Percentiles rank a stretch among this genome's conserved stretches.
Conservation (phyloP, 129 eudicot genomes). For the Flaveria sonorensis region DNA sequence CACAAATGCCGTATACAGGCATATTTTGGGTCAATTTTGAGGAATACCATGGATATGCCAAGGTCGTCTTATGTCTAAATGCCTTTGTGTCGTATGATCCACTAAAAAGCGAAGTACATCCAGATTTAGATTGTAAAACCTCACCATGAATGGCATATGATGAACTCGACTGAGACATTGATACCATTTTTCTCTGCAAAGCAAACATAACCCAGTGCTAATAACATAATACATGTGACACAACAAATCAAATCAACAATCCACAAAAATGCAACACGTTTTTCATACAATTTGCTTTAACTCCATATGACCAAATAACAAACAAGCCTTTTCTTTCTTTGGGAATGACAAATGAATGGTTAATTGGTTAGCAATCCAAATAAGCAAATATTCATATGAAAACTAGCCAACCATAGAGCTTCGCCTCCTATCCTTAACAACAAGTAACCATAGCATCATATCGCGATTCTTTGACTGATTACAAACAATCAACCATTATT, state of each 20-base stretch:
- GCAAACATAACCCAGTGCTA: not conserved
- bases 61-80: constrained; percentile 38
- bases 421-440: not conserved
- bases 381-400: constrained; percentile 5
- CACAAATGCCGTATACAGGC: constrained; percentile 33
- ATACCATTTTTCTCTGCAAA: constrained; percentile 56
- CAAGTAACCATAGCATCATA: not conserved
- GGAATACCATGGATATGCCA: constrained; percentile 38
- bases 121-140: constrained; percentile 42
- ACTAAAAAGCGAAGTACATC: constrained; percentile 34
- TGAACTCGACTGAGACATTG: constrained; percentile 53
- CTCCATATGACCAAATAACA: no score
- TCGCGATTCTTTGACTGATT: not conserved
- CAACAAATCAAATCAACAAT: not conserved
- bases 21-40: constrained; percentile 35
- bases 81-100: constrained; percentile 32
- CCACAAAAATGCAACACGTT: constrained; percentile 4
- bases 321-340: not conserved
- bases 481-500: not conserved
- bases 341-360: not conserved
- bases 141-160: constrained; percentile 51
- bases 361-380: not conserved
- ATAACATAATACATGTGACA: not conserved
- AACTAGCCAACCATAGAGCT: constrained; percentile 4
- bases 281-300: not conserved